phyloP scores from a whole-genome alignment of 495 filamentous ascomycete genomes.

The Lophiostoma macrostomum region DNA sequence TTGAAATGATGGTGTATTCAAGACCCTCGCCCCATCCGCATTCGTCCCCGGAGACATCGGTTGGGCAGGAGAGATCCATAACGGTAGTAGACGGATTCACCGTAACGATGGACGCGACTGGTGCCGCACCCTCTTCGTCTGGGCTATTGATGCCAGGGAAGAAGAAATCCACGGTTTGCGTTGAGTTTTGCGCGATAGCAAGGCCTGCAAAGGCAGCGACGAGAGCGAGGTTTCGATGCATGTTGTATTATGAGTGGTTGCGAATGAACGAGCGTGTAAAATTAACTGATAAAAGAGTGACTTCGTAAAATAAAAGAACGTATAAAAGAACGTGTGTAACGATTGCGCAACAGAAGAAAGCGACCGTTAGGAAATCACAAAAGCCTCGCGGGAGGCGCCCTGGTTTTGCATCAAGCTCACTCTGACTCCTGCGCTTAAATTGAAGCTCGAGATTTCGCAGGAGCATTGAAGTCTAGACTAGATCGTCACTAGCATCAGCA shows the following conservation, averaged over 20 bases:
- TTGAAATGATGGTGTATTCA: constrained; percentile 13
- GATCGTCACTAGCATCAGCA: no score
- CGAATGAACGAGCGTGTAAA: no score
- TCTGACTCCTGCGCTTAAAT: no score
- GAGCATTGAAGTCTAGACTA: no score
- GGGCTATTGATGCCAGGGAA: no score
- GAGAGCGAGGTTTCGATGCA: constrained; percentile 5
- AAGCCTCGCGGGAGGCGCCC: no score
- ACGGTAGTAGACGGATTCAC: constrained; percentile 20
- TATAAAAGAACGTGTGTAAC: no score
- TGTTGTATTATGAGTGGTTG: no score
- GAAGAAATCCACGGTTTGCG: constrained; percentile 65
- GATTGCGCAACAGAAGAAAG: no score
- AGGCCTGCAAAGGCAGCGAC: background rate
- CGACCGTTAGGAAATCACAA: no score
- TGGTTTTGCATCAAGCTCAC: no score
- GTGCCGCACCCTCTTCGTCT: constrained; percentile 34
- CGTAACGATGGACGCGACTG: constrained; percentile 9
- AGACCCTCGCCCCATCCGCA: constrained; percentile 16
- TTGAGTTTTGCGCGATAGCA: constrained; percentile 51
- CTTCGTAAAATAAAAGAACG: background rate
- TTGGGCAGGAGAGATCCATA: constrained; percentile 15
- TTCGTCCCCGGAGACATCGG: constrained; percentile 1
- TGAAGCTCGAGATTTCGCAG: no score
- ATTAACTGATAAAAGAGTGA: background rate